A percentile compares a stretch with the other conserved stretches of the same genome.
phyloP scores from a whole-genome alignment of 208 protist genomes.

The Jaenimonas drosophilae region DNA sequence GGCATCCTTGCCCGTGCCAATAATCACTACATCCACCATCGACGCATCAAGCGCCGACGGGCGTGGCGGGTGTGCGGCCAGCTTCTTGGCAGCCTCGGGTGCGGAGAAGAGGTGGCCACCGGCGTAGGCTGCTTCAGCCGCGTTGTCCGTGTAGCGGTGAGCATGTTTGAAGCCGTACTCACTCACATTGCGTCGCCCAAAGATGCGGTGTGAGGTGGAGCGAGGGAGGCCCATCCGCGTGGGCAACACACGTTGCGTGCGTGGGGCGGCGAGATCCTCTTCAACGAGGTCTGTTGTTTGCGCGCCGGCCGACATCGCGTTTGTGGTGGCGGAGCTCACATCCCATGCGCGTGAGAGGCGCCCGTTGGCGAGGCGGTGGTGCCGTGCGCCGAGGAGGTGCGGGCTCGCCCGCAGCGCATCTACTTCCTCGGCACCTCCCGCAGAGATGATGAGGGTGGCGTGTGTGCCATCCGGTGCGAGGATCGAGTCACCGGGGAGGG shows the following conservation, averaged over 20 bases:
- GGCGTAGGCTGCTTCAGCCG: slow-evolving; percentile 37
- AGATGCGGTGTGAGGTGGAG: slow-evolving; percentile 63
- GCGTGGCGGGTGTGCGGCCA: slow-evolving; percentile 31
- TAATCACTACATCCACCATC: slow-evolving; percentile 47
- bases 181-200: slow-evolving; percentile 59
- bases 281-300: slow-evolving; percentile 52
- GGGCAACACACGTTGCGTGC: slow-evolving; percentile 61
- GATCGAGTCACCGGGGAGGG: slow-evolving; percentile 58
- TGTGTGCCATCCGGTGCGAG: slow-evolving; percentile 32
- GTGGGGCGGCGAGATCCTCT: slow-evolving; percentile 19
- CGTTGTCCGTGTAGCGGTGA: slow-evolving; percentile 64
- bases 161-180: slow-evolving; percentile 74
- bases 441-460: slow-evolving; percentile 63
- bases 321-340: slow-evolving; percentile 35
- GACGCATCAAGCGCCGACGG: slow-evolving; percentile 36
- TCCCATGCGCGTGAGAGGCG: slow-evolving; percentile 71
- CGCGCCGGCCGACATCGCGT: background rate
- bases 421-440: slow-evolving; percentile 21
- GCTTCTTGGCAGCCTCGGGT: slow-evolving; percentile 24
- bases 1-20: slow-evolving; percentile 34
- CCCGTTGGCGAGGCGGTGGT: slow-evolving; percentile 70
- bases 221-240: slow-evolving; percentile 51
- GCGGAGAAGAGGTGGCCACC: slow-evolving; percentile 68
- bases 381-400: slow-evolving; percentile 64
- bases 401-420: slow-evolving; percentile 58